Conservation (phyloP, 1,284 basidiomycete species). For the Puccinia horiana region DNA sequence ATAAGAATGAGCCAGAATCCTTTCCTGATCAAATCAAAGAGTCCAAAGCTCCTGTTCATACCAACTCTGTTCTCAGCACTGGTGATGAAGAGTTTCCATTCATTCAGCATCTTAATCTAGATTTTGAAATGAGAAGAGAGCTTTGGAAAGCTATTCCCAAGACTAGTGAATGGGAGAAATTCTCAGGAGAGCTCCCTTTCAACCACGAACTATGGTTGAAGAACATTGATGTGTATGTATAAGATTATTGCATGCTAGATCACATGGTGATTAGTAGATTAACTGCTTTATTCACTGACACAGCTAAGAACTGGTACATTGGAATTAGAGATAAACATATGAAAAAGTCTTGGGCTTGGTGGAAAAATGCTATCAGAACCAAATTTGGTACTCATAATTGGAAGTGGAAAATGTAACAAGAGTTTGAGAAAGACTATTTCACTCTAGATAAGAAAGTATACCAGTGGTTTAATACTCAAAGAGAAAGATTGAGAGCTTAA, state of each 20-base stretch:
- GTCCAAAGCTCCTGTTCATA: too few relatives aligned
- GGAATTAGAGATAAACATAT: too few relatives aligned
- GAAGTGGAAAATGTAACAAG: background rate
- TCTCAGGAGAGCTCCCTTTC: background rate
- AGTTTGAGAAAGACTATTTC: background rate
- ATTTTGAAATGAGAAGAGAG: background rate
- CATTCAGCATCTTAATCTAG: too few relatives aligned
- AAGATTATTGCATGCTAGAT: background rate
- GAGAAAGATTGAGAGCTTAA: too few relatives aligned
- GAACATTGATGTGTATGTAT: background rate
- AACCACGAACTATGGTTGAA: background rate
- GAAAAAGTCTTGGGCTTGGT: too few relatives aligned
- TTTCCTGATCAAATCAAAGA: too few relatives aligned
- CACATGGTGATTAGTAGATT: background rate
- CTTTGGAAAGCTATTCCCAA: background rate
- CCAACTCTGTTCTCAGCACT: too few relatives aligned
- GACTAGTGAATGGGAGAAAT: background rate
- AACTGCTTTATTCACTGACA: background rate
- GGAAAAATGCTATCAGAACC: background rate
- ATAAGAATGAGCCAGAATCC: too few relatives aligned
- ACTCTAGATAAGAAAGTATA: background rate
- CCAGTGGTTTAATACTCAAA: background rate
- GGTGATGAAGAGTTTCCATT: too few relatives aligned
- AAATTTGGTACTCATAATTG: background rate
- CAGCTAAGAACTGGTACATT: too few relatives aligned